Conservation (phyloP, 2,329 filamentous ascomycete species). For the Cyphellophora attinorum region DNA sequence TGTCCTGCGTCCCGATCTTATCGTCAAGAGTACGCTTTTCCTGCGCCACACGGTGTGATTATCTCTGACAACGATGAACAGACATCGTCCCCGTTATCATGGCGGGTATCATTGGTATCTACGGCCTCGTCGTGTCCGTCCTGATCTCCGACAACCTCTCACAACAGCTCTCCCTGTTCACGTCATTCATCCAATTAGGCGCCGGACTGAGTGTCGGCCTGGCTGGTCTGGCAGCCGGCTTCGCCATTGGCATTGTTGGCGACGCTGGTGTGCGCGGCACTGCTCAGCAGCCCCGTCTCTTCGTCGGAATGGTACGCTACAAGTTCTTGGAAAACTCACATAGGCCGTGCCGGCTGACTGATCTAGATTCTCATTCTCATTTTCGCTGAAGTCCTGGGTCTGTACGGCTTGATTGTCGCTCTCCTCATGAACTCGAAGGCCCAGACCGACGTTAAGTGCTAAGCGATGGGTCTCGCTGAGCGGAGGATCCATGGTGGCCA, state of each 20-base stretch:
- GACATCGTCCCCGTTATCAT: slow-evolving; percentile 42
- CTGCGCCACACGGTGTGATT: not conserved
- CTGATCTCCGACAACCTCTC: slow-evolving; percentile 71
- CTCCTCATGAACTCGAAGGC: slow-evolving; percentile 99
- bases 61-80: slow-evolving; percentile 3
- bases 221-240: slow-evolving; percentile 71
- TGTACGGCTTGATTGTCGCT: slow-evolving; percentile 97
- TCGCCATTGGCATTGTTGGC: slow-evolving; percentile 76
- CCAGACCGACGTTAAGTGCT: slow-evolving; percentile 53
- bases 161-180: slow-evolving; percentile 65
- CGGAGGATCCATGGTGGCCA: too few relatives aligned
- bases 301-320: slow-evolving; percentile 73
- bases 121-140: slow-evolving; percentile 80
- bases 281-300: slow-evolving; percentile 38
- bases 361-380: slow-evolving; percentile 86
- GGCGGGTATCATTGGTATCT: slow-evolving; percentile 97
- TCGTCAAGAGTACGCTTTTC: slow-evolving; percentile 86
- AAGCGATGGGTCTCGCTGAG: too few relatives aligned
- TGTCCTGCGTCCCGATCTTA: slow-evolving; percentile 93
- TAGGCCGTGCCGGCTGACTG: too few relatives aligned
- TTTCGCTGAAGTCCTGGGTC: slow-evolving; percentile 99
- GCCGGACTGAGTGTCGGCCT: slow-evolving; percentile 75
- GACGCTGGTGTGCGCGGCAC: slow-evolving; percentile 44
- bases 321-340: not conserved
- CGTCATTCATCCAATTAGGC: slow-evolving; percentile 76